phyloP scores from a whole-genome alignment of 257 asterid species.

The Penstemon newberryi region DNA sequence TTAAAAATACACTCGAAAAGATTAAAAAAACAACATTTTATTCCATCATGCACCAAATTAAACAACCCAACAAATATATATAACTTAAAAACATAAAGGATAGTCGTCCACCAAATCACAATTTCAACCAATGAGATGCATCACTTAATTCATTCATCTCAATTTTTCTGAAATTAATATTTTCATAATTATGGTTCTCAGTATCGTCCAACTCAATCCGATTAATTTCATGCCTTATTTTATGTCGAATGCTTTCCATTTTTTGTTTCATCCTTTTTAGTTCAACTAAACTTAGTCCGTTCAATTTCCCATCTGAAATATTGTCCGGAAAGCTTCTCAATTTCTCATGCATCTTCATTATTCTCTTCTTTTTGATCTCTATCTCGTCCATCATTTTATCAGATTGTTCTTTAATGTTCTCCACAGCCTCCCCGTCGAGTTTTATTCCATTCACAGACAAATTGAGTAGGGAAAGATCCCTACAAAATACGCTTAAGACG shows the following conservation, averaged over 20 bases:
- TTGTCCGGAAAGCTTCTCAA: neutral
- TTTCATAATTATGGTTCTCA: no score
- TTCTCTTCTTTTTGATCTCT: neutral
- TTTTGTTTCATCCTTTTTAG: neutral
- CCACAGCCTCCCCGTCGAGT: neutral
- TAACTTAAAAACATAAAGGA: no score
- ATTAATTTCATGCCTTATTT: neutral
- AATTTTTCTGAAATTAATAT: neutral
- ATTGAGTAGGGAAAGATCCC: neutral
- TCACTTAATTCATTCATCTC: slow-evolving; percentile 1
- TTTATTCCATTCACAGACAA: neutral
- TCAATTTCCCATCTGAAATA: neutral
- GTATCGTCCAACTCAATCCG: no score
- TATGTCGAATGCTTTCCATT: neutral
- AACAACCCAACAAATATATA: no score
- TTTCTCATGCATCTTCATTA: neutral
- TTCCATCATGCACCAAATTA: no score
- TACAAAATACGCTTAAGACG: no score
- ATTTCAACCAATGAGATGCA: slow-evolving; percentile 8
- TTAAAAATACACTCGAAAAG: no score
- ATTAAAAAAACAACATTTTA: no score
- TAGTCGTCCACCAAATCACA: neutral
- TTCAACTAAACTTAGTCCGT: neutral
- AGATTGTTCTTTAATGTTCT: slow-evolving; percentile 3
- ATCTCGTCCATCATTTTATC: neutral